These are phyloP conservation scores for Heracleum sosnowskyi DNA, from an alignment of 129 eudicot genomes.

Conservation along the genomic window DNA sequence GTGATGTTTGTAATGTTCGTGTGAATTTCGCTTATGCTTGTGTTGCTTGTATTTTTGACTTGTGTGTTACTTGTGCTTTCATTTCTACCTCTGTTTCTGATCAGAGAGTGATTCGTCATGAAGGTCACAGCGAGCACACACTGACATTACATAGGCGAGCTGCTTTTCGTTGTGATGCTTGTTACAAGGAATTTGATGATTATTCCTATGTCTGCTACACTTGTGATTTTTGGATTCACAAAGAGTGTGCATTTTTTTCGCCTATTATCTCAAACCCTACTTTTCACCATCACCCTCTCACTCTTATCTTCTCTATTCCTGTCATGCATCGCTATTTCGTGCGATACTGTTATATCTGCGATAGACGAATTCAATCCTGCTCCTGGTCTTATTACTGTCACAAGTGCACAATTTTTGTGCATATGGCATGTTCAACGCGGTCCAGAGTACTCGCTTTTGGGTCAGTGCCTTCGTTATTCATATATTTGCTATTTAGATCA, in stretches of 20 bases:
- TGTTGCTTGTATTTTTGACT: not conserved
- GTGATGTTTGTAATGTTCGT: not conserved
- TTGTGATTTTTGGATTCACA: not conserved
- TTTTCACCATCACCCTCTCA: slow-evolving; percentile 4
- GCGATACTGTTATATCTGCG: not conserved
- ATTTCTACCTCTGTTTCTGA: not conserved
- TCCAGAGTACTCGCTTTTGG: not conserved
- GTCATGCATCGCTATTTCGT: not conserved
- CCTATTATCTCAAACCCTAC: not conserved
- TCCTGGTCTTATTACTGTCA: not conserved
- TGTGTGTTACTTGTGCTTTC: not conserved
- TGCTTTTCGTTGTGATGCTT: not conserved
- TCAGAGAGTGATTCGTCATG: not conserved
- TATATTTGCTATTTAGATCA: not conserved
- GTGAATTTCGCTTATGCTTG: not conserved
- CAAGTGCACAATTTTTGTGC: not conserved
- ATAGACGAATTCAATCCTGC: not conserved
- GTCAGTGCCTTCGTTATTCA: not conserved
- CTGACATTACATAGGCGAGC: not conserved
- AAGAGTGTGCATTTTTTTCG: not conserved
- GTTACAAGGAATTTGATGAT: not conserved
- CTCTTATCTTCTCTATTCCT: not conserved
- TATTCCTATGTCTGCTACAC: not conserved
- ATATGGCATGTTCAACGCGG: not conserved
- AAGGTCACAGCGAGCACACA: not conserved